phyloP scores from a whole-genome alignment of 106 monocot species.

The Dioscorea dumetorum region DNA sequence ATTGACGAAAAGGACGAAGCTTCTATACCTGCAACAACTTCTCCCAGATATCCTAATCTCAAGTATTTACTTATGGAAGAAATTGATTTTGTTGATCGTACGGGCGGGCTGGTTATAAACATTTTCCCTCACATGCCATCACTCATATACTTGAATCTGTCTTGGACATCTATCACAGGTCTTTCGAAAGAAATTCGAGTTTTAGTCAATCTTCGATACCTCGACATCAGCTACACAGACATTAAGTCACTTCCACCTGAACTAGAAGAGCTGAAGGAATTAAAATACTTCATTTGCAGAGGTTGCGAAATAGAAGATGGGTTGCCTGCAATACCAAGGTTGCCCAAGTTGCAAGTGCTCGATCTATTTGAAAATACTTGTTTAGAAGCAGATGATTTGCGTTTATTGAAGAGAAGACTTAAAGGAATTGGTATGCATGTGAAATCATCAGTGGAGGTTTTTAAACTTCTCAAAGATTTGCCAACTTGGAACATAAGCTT shows the following conservation, averaged over 20 bases:
- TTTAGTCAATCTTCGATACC: conserved; percentile 6
- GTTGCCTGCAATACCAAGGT: too few relatives aligned
- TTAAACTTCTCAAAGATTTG: too few relatives aligned
- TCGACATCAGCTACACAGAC: conserved; percentile 12
- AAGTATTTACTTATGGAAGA: not conserved
- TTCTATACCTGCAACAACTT: not conserved
- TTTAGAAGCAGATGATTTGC: too few relatives aligned
- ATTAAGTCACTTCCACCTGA: conserved; percentile 10
- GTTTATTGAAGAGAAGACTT: too few relatives aligned
- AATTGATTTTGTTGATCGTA: not conserved
- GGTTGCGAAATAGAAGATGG: not conserved
- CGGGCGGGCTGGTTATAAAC: not conserved
- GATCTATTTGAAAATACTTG: too few relatives aligned
- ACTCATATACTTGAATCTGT: conserved; percentile 24
- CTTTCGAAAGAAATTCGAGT: conserved; percentile 10
- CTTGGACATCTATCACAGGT: not conserved
- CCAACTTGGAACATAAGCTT: too few relatives aligned
- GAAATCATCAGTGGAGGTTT: too few relatives aligned
- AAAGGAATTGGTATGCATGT: too few relatives aligned
- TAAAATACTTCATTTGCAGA: conserved; percentile 1
- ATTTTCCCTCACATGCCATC: not conserved
- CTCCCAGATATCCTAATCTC: not conserved
- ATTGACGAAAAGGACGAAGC: not conserved
- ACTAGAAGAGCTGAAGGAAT: not conserved
- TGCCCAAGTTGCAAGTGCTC: too few relatives aligned